phyloP scores from a whole-genome alignment of 306 rosid species.

The Albizia julibrissin region DNA sequence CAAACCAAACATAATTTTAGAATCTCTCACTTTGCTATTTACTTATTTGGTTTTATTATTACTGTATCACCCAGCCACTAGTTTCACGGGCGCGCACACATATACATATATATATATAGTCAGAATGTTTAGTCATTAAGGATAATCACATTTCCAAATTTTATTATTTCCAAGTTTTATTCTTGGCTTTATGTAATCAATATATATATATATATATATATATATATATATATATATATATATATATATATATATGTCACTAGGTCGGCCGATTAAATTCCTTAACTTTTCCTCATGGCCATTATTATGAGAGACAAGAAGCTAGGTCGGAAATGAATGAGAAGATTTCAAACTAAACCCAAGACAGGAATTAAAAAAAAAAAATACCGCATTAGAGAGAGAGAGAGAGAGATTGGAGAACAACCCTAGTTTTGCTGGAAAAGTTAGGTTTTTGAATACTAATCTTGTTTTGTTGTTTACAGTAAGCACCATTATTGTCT shows the following conservation, averaged over 20 bases:
- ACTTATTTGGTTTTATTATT: background rate
- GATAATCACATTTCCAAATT: too few relatives aligned
- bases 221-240: background rate
- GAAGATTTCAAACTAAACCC: background rate
- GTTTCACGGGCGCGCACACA: too few relatives aligned
- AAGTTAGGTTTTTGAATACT: background rate
- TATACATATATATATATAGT: background rate
- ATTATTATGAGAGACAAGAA: constrained; percentile 29
- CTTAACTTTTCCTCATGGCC: constrained; percentile 32
- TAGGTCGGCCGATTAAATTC: constrained; percentile 6
- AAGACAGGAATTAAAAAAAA: background rate
- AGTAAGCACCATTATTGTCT: constrained; percentile 26
- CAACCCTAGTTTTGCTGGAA: background rate
- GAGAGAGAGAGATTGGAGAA: background rate
- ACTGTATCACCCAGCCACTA: background rate
- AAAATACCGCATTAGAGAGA: background rate
- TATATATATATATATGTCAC: background rate
- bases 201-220: too few relatives aligned
- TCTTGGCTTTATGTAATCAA: too few relatives aligned
- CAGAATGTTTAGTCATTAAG: too few relatives aligned
- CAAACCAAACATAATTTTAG: too few relatives aligned
- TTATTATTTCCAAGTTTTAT: too few relatives aligned
- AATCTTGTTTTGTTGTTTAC: background rate
- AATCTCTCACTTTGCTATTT: constrained; percentile 44
- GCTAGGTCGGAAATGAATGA: background rate